Base-by-base conservation (phyloP, 2,329 filamentous ascomycete species). In the Podosphaera xanthii region DNA sequence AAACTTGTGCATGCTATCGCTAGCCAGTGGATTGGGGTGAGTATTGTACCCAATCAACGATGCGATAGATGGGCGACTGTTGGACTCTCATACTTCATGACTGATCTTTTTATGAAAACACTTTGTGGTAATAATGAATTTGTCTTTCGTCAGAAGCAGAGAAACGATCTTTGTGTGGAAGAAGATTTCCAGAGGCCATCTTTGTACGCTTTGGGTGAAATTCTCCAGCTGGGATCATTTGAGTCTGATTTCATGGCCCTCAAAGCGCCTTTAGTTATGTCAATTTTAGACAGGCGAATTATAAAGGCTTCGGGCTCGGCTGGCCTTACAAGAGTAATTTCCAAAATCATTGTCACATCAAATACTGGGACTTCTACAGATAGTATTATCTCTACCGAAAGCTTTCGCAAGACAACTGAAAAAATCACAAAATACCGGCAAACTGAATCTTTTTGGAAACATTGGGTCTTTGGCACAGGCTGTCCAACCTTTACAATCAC, bases 121-220 rank as follows among this genome's bases (percentile, higher is more conserved):
- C 76, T 98, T 2, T 94, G 88, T 67, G 92, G 92, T 6, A 94
- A 94, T 68, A 98, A 98, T 68, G 88, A 95, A 66, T 92, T 95
- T 69, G 79, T 89, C 9, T 97, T 89, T 69, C 83, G 88, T 44
- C 85, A 95, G 71, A 97, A 97, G 71, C 76, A 80, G 44, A 80
- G 87, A 70, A 82, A 88, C 0, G 91, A 98, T 70, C 79, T 77
- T 64, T 80, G 97, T 48, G 86, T 90, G 55, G 82, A 91, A 60
- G 71, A 87, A 60, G 92, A 98, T 68, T 76, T 88, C 58, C 81
- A 85, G 57, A 80, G 92, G 42, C 90, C 91, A 1, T 89, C 87
- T 0, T 76, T 98, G 9, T 82, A 84, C 62, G 82, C 88, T 40
- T 80, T 95, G 56, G 92, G 94, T 31, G 77, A 82, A 35, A 76